Base-by-base conservation (phyloP, 179 eudicot genomes). In the Sideroxylon spinosum region DNA sequence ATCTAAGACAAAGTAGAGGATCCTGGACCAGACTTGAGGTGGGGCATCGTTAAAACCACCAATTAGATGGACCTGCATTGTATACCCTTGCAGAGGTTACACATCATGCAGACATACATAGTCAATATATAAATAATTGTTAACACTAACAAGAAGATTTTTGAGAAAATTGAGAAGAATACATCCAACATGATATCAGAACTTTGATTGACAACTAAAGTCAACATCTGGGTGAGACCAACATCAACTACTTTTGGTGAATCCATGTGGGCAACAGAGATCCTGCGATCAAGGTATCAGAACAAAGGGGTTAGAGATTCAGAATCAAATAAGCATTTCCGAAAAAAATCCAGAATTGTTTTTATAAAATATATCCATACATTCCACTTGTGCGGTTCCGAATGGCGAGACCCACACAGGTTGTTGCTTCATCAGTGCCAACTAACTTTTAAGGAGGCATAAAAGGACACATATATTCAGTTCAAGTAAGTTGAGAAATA, bases 351-450 rank as follows among this genome's bases (percentile, higher is more conserved):
- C 7, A 80, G 16, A 50, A 56, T 26, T 25, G n/a, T 19, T 68
- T 11, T 48, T 46, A 17, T 12, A 64, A 6, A 56, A 55, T 25
- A 71, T 28, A 19, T 70, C 17, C 97, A 81, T 88, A 95, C 99
- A 89, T 85, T 86, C 99, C 96, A 89, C 76, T 91, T 77, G 78
- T 78, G 71, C 92, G 89, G 82, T 93, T 93, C 67, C 96, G 90
- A 76, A 95, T 85, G 79, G 89, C 90, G 78, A 95, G 60, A 76
- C 97, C 98, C 82, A 95, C 94, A 83, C 99, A 95, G 50, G 99
- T 95, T 57, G 99, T 95, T 80, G 97, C 97, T 88, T 95, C 98
- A 62, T 93, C 98, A 17, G 97, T 95, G 78, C 99, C 99, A 71
- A 86, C 89, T 25, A 93, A 81, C 98, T 95, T 82, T 77, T 73